phyloP scores from a whole-genome alignment of 1,284 basidiomycete species.

The Ceratobasidium sp. region DNA sequence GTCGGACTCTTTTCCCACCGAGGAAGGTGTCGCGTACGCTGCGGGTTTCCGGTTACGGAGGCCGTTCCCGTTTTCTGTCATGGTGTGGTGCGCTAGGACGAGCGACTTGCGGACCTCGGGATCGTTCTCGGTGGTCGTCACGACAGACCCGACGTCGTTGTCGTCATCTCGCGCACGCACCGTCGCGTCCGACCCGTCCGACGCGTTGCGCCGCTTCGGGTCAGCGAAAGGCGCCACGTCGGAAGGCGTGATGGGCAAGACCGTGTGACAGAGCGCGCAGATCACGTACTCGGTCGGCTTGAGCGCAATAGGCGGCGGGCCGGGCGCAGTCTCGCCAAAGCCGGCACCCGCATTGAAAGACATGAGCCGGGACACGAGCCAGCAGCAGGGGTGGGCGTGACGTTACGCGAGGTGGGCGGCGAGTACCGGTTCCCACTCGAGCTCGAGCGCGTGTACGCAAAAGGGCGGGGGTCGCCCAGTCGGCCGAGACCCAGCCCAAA shows the following conservation, averaged over 20 bases:
- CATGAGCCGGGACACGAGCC: constrained; percentile 19
- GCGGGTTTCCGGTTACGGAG: constrained; percentile 18
- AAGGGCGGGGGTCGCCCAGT: background rate
- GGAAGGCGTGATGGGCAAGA: constrained; percentile 20
- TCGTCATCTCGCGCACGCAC: constrained; percentile 8
- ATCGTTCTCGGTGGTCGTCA: constrained; percentile 35
- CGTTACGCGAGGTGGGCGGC: constrained; percentile 8
- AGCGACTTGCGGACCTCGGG: constrained; percentile 17
- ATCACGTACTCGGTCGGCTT: constrained; percentile 27
- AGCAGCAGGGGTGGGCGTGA: constrained; percentile 16
- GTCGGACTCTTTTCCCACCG: constrained; percentile 22
- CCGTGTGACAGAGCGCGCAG: constrained; percentile 29
- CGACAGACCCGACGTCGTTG: constrained; percentile 10
- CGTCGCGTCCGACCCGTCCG: constrained; percentile 18
- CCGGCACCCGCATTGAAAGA: constrained; percentile 2
- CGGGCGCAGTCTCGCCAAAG: constrained; percentile 5
- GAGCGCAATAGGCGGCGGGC: constrained; percentile 1
- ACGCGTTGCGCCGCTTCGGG: background rate
- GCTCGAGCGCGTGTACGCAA: background rate
- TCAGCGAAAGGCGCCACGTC: background rate
- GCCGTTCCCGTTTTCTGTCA: constrained; percentile 16
- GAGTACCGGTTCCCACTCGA: background rate
- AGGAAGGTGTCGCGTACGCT: constrained; percentile 2
- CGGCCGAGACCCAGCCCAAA: constrained; percentile 16
- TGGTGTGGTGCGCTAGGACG: constrained; percentile 25